Conservation (phyloP, 176 grass and related monocot species). For the Saccharum officinarum region DNA sequence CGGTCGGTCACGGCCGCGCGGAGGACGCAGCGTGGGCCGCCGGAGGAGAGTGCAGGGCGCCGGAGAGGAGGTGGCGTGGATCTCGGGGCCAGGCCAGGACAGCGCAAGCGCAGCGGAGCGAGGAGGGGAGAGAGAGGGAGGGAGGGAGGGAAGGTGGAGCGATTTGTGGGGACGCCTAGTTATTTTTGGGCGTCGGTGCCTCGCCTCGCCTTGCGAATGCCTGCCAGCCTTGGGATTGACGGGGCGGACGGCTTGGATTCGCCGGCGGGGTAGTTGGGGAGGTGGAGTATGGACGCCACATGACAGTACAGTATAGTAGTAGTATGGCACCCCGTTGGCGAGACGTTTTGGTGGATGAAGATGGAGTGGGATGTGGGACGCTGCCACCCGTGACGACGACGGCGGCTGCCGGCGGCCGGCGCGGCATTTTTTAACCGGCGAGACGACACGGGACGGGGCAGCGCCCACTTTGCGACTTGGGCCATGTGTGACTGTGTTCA, state of each 20-base stretch:
- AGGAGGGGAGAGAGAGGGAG: neutral
- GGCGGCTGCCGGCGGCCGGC: neutral
- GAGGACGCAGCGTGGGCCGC: constrained; percentile 5
- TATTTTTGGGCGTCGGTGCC: constrained; percentile 62
- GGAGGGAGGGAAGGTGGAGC: neutral
- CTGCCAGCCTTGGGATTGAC: neutral
- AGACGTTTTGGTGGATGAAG: neutral
- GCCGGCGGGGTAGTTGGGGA: neutral
- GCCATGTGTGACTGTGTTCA: too few species aligned
- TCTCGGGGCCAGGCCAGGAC: constrained; percentile 26
- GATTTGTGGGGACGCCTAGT: constrained; percentile 53
- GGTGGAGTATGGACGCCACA: neutral
- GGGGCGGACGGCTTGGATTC: neutral
- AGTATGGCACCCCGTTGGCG: neutral
- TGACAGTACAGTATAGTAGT: neutral
- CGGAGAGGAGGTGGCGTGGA: constrained; percentile 20
- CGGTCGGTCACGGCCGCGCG: neutral
- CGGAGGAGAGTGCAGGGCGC: neutral
- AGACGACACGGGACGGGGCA: neutral
- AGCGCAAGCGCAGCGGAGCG: neutral
- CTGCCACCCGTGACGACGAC: constrained; percentile 2
- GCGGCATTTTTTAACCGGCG: neutral
- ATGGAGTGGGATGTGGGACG: neutral
- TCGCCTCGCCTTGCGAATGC: neutral
- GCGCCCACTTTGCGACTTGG: neutral